Conservation (phyloP, 495 filamentous ascomycete species). For the Acidomyces sp. region DNA sequence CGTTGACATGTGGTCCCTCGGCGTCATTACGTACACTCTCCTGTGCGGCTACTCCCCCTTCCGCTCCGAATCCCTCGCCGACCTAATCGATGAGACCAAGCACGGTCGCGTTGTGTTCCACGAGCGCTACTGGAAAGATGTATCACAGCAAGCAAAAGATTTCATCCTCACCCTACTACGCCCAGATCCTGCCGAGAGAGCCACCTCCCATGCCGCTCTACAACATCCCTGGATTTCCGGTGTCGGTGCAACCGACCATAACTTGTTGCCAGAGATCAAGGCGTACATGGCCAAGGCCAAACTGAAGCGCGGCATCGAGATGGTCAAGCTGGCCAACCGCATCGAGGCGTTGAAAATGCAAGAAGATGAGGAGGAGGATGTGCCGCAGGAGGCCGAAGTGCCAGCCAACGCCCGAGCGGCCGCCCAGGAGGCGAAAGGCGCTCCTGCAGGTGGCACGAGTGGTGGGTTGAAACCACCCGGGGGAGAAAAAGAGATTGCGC, state of each 20-base stretch:
- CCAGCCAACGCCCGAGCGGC: constrained; percentile 42
- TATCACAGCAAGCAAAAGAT: constrained; percentile 87
- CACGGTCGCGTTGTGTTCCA: constrained; percentile 88
- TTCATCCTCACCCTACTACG: constrained; percentile 80
- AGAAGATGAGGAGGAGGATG: constrained; percentile 72
- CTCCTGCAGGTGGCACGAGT: constrained; percentile 9
- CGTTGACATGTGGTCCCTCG: constrained; percentile 99
- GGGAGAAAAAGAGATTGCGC: constrained; percentile 23
- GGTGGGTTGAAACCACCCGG: constrained; percentile 7
- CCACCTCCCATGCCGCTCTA: constrained; percentile 70
- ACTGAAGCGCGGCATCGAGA: constrained; percentile 85
- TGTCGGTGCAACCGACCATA: constrained; percentile 79
- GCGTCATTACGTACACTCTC: constrained; percentile 98
- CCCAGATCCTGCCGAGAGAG: constrained; percentile 61
- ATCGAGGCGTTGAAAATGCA: constrained; percentile 95
- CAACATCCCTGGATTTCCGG: constrained; percentile 84
- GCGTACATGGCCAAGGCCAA: constrained; percentile 85
- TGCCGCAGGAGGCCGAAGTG: constrained; percentile 48
- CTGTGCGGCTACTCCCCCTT: constrained; percentile 98
- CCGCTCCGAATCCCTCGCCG: constrained; percentile 81
- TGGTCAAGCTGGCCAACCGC: constrained; percentile 91
- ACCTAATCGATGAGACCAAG: constrained; percentile 91
- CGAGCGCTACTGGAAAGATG: constrained; percentile 96
- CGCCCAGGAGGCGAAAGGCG: constrained; percentile 26
- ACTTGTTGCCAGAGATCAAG: constrained; percentile 93